Percentiles rank a stretch among this genome's conserved stretches.
Conservation (phyloP, 164 flowering plant species). For the Dillenia suffruticosa region DNA sequence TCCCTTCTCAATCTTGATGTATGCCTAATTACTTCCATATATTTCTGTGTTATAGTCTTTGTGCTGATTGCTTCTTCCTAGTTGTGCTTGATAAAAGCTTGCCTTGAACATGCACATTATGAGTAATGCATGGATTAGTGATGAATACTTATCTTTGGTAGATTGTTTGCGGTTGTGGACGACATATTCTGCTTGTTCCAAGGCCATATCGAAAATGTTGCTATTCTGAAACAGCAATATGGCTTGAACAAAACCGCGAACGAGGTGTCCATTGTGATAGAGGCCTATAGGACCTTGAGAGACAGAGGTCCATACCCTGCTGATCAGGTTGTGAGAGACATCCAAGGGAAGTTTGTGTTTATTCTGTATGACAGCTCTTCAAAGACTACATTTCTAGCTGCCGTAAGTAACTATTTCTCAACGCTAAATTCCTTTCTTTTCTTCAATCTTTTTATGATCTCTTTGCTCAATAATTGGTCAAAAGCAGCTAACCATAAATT, state of each 20-base stretch:
- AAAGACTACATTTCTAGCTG: conserved; percentile 55
- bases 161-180: conserved; percentile 86
- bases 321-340: conserved; percentile 83
- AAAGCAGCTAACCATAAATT: no score
- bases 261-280: conserved; percentile 81
- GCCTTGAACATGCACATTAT: not conserved
- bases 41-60: not conserved
- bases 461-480: no score
- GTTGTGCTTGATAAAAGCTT: not conserved
- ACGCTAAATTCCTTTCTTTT: no score
- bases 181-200: conserved; percentile 92
- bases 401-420: conserved; percentile 40
- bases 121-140: no score
- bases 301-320: conserved; percentile 98
- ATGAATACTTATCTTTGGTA: conserved; percentile 12
- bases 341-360: conserved; percentile 79
- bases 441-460: no score
- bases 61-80: not conserved
- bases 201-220: conserved; percentile 89
- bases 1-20: no score
- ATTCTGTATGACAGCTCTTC: conserved; percentile 67
- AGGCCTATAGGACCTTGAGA: conserved; percentile 90
- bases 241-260: conserved; percentile 82
- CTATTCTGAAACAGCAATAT: conserved; percentile 85
- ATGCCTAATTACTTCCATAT: not conserved